phyloP scores from a whole-genome alignment of 2,329 filamentous ascomycete species.

The Emergomyces pasteurianus region DNA sequence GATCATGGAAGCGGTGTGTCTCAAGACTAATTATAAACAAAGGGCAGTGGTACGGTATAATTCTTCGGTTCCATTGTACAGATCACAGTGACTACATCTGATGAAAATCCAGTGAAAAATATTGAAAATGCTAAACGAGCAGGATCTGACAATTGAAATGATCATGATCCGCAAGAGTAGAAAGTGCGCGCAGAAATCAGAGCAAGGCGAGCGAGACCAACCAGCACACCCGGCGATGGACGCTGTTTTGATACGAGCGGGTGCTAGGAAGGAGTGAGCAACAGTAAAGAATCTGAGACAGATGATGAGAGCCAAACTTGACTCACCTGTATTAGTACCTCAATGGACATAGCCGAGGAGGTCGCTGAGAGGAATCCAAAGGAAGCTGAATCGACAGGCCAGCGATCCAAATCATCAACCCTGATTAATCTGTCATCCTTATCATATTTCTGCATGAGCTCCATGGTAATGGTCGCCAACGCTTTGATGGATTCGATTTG shows the following conservation, averaged over 20 bases:
- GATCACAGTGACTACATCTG: background rate
- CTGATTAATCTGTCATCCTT: conserved; percentile 23
- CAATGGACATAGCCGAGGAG: conserved; percentile 16
- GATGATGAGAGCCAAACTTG: background rate
- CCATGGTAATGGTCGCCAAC: conserved; percentile 19
- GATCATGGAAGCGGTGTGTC: too few species aligned
- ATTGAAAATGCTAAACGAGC: background rate
- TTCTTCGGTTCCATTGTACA: background rate
- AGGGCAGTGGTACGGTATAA: background rate
- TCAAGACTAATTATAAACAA: background rate
- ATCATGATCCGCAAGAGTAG: background rate
- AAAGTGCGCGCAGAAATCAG: background rate
- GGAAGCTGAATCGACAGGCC: conserved; percentile 17
- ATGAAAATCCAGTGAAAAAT: background rate
- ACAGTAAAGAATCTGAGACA: background rate
- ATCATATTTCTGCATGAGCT: conserved; percentile 25
- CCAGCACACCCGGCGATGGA: background rate
- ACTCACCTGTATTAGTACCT: conserved; percentile 18
- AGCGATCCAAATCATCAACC: conserved; percentile 22
- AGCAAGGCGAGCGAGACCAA: background rate
- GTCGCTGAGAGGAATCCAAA: conserved; percentile 22
- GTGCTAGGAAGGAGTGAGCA: background rate
- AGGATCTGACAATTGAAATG: background rate
- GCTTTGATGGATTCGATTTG: conserved; percentile 4
- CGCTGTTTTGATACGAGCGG: background rate